A percentile compares a stretch with the other conserved stretches of the same genome.
Conservation (phyloP, 108 stramenopile species). For the Pseudonitzschia multiseries region DNA sequence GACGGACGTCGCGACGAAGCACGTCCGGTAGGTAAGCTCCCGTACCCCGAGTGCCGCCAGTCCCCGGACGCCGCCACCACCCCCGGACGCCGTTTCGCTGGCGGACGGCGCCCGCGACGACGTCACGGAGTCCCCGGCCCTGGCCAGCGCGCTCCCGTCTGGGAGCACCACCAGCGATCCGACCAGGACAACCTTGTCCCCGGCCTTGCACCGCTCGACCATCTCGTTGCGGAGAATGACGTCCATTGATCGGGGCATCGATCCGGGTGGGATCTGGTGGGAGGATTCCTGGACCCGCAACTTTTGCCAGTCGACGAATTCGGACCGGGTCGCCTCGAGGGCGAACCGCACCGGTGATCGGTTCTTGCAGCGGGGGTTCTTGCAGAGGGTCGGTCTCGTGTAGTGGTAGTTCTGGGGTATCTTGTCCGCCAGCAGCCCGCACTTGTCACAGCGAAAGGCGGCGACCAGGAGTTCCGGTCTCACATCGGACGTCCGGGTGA, state of each 20-base stretch:
- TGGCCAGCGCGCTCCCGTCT: slow-evolving; percentile 86
- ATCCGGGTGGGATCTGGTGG: slow-evolving; percentile 97
- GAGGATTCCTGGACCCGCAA: slow-evolving; percentile 97
- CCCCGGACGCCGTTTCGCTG: slow-evolving; percentile 63
- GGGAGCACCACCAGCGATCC: slow-evolving; percentile 94
- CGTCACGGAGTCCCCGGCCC: slow-evolving; percentile 81
- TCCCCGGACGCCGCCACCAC: slow-evolving; percentile 89
- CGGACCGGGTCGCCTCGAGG: slow-evolving; percentile 63
- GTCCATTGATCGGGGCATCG: slow-evolving; percentile 95
- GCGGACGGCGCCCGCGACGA: slow-evolving; percentile 19
- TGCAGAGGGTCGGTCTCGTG: slow-evolving; percentile 94
- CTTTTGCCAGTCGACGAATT: slow-evolving; percentile 98
- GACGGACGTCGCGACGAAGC: slow-evolving; percentile 91
- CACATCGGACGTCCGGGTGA: slow-evolving; percentile 96
- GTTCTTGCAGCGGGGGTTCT: slow-evolving; percentile 88
- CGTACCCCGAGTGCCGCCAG: slow-evolving; percentile 90
- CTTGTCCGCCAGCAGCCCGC: slow-evolving; percentile 70
- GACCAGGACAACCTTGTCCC: slow-evolving; percentile 90
- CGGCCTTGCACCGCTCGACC: slow-evolving; percentile 98
- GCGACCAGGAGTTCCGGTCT: slow-evolving; percentile 96
- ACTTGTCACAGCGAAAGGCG: slow-evolving; percentile 92
- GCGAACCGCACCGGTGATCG: slow-evolving; percentile 55
- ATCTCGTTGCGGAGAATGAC: slow-evolving; percentile 94
- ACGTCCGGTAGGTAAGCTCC: slow-evolving; percentile 95
- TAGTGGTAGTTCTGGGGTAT: slow-evolving; percentile 96